Conservation (phyloP, 2,329 filamentous ascomycete species). For the Sarocladium brachiariae region DNA sequence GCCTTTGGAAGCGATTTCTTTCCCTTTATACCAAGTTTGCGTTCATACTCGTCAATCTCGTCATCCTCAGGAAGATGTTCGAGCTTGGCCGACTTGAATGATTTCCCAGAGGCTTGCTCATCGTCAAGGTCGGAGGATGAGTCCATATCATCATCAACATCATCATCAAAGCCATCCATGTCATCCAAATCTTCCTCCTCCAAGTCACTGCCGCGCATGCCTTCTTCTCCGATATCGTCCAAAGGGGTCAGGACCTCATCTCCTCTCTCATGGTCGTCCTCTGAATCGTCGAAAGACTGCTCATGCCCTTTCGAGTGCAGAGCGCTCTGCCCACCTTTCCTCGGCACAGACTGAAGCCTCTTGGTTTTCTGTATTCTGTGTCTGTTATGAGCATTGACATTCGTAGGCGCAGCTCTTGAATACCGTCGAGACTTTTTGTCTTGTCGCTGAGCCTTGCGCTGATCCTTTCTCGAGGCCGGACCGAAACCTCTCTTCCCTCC, state of each 20-base stretch:
- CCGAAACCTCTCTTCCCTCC: conserved; percentile 14
- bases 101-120: conserved; percentile 20
- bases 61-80: conserved; percentile 74
- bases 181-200: conserved; percentile 12
- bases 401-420: conserved; percentile 15
- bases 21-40: conserved; percentile 72
- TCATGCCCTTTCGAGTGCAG: neutral
- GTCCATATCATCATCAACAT: conserved; percentile 10
- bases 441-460: conserved; percentile 57
- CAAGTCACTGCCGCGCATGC: conserved; percentile 11
- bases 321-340: neutral
- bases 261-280: conserved; percentile 17
- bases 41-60: conserved; percentile 82
- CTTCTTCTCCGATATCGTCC: conserved; percentile 19
- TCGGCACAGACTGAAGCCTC: neutral
- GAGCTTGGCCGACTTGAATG: conserved; percentile 41
- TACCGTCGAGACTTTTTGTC: conserved; percentile 48
- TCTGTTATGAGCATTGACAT: neutral
- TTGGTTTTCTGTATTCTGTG: conserved; percentile 1
- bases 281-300: conserved; percentile 13
- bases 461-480: conserved; percentile 46
- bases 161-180: conserved; percentile 14
- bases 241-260: conserved; percentile 13
- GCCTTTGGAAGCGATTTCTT: conserved; percentile 67
- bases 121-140: conserved; percentile 8